These are phyloP conservation scores for Omphalotus guepiniiformis DNA, from an alignment of 768 basidiomycete genomes.

Conservation along the genomic window DNA sequence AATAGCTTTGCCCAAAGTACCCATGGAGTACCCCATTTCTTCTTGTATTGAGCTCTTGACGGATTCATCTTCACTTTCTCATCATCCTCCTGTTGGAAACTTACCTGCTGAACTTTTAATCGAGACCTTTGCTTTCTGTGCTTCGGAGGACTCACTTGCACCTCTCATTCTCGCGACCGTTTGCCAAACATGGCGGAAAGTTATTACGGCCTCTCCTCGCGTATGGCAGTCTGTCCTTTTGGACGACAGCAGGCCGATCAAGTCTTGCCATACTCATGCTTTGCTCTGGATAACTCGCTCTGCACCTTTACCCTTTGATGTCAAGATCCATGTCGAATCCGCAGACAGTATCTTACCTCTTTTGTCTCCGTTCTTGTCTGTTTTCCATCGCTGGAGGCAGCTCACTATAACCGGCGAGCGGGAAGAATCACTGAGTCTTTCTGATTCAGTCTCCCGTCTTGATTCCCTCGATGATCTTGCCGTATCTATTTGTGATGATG, in stretches of 20 bases:
- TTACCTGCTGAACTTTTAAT: conserved; percentile 62
- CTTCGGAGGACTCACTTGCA: conserved; percentile 38
- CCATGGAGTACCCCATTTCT: too few relatives aligned
- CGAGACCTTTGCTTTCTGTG: conserved; percentile 52
- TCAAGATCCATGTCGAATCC: conserved; percentile 45
- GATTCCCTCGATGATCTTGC: conserved; percentile 13
- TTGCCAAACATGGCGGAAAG: conserved; percentile 54
- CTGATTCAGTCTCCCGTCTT: conserved; percentile 21
- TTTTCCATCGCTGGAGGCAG: conserved; percentile 54
- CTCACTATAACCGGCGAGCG: conserved; percentile 42
- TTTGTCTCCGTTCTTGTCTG: conserved; percentile 56
- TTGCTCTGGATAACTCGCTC: conserved; percentile 52
- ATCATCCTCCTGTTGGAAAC: background rate
- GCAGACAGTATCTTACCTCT: conserved; percentile 56
- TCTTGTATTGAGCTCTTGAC: too few relatives aligned
- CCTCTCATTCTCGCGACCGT: conserved; percentile 50
- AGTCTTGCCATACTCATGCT: conserved; percentile 43
- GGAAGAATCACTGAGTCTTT: conserved; percentile 28
- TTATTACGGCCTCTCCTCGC: conserved; percentile 49
- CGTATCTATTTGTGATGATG: conserved; percentile 10
- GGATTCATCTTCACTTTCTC: background rate
- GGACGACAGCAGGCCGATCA: conserved; percentile 33
- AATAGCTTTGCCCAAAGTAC: too few relatives aligned
- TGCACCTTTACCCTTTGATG: conserved; percentile 47
- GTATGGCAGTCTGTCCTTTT: conserved; percentile 60